These are phyloP conservation scores for Lomentospora prolificans DNA, from an alignment of 2,329 filamentous ascomycete species.

Conservation along the genomic window DNA sequence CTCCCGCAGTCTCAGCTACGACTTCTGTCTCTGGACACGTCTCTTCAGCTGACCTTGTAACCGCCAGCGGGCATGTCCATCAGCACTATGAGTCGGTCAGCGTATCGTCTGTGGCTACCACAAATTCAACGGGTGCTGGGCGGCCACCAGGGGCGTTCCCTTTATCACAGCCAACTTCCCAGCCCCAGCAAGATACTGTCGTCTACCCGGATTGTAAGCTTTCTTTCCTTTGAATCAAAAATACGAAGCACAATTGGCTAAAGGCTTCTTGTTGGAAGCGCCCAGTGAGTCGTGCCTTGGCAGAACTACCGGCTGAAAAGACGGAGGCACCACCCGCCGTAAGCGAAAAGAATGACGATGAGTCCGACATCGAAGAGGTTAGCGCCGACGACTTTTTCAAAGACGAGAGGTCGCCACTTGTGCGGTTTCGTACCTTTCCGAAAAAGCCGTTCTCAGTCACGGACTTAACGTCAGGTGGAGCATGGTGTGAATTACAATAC, in stretches of 20 bases:
- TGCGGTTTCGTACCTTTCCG: conserved; percentile 68
- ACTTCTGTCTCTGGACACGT: not conserved
- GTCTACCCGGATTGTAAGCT: conserved; percentile 45
- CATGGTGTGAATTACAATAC: conserved; percentile 95
- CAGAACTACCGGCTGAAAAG: conserved; percentile 4
- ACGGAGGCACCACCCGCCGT: not conserved
- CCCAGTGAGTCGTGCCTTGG: conserved; percentile 45
- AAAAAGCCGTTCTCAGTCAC: conserved; percentile 77
- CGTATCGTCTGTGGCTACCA: not conserved
- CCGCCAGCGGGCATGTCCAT: not conserved
- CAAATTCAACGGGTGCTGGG: not conserved
- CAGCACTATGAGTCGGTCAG: not conserved
- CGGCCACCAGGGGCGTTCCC: not conserved
- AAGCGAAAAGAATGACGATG: conserved; percentile 13
- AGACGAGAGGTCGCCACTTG: conserved; percentile 48
- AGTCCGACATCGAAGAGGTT: conserved; percentile 13
- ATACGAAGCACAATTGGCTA: conserved; percentile 30
- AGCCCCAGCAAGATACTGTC: conserved; percentile 18
- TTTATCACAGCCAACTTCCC: not conserved
- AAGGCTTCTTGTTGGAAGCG: conserved; percentile 49
- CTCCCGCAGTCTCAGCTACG: not conserved
- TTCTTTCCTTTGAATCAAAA: conserved; percentile 3
- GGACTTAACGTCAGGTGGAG: conserved; percentile 75
- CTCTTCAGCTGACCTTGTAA: not conserved
- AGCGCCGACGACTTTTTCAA: conserved; percentile 14